Percentiles rank a stretch among this genome's conserved stretches.
These are phyloP conservation scores for Decorospora gaudefroyi DNA, from an alignment of 2,329 filamentous ascomycete species.

Conservation along the genomic window DNA sequence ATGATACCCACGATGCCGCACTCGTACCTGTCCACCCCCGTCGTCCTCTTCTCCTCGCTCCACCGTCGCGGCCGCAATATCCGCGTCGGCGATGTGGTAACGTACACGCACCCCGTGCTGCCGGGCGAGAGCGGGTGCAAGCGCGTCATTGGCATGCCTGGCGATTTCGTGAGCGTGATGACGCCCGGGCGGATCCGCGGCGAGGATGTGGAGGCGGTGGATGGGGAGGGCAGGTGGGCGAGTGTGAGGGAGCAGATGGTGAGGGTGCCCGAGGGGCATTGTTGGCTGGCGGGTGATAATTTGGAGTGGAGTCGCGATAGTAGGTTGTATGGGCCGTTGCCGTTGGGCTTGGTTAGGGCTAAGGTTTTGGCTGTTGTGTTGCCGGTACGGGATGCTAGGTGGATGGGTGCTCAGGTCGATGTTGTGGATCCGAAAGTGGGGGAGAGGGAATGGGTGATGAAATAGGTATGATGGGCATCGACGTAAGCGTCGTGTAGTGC, in stretches of 20 bases:
- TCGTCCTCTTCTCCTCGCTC: slow-evolving; percentile 34
- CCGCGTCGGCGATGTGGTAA: slow-evolving; percentile 80
- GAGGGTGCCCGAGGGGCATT: slow-evolving; percentile 87
- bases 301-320: slow-evolving; percentile 82
- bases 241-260: slow-evolving; percentile 58
- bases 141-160: slow-evolving; percentile 63
- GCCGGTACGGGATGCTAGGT: slow-evolving; percentile 33
- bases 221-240: slow-evolving; percentile 34
- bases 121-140: slow-evolving; percentile 69
- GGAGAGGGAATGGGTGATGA: slow-evolving; percentile 21
- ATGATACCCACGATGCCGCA: slow-evolving; percentile 81
- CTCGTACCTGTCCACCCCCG: slow-evolving; percentile 19
- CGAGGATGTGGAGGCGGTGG: slow-evolving; percentile 29
- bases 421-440: slow-evolving; percentile 13
- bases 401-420: slow-evolving; percentile 28
- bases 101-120: slow-evolving; percentile 72
- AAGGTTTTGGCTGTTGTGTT: slow-evolving; percentile 66
- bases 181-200: slow-evolving; percentile 58
- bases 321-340: slow-evolving; percentile 81
- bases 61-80: slow-evolving; percentile 62
- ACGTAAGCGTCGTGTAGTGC: too few relatives aligned
- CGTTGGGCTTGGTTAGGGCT: slow-evolving; percentile 79
- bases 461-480: too few relatives aligned
- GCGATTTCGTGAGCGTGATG: slow-evolving; percentile 72
- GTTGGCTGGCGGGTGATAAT: slow-evolving; percentile 90